Conservation (phyloP, 495 filamentous ascomycete genomes). For the Cudoniella acicularis region DNA sequence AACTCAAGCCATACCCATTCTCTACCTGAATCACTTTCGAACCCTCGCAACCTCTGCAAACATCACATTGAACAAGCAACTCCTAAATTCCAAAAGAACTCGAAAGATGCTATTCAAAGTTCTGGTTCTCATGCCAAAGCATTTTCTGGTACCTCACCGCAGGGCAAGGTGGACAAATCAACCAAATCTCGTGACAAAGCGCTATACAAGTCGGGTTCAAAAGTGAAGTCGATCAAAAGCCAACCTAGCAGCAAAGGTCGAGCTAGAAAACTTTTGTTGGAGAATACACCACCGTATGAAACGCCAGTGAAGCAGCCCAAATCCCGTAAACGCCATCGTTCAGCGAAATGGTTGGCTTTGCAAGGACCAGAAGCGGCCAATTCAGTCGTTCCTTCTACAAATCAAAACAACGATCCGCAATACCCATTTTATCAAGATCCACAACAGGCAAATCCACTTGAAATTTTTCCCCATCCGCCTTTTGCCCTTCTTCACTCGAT, state of each 20-base stretch:
- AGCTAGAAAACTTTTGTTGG: background rate
- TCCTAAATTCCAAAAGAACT: background rate
- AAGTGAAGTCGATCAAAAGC: background rate
- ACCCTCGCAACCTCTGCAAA: background rate
- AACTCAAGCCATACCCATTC: background rate
- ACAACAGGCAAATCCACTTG: background rate
- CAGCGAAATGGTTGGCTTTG: background rate
- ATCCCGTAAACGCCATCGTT: background rate
- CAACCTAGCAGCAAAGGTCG: background rate
- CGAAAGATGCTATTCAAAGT: background rate
- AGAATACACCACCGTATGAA: background rate
- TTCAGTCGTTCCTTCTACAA: background rate
- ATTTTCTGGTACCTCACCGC: background rate
- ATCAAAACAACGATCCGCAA: background rate
- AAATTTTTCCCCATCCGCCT: background rate
- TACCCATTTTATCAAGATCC: background rate
- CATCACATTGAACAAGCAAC: background rate
- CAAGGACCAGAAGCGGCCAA: background rate
- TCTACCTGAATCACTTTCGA: background rate
- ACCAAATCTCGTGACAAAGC: no score
- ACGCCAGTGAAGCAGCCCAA: background rate
- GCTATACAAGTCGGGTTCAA: background rate
- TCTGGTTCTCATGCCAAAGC: background rate
- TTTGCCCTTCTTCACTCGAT: background rate
- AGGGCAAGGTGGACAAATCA: background rate